Conservation (phyloP, 106 monocot species). For the Xerophyta viscosa region DNA sequence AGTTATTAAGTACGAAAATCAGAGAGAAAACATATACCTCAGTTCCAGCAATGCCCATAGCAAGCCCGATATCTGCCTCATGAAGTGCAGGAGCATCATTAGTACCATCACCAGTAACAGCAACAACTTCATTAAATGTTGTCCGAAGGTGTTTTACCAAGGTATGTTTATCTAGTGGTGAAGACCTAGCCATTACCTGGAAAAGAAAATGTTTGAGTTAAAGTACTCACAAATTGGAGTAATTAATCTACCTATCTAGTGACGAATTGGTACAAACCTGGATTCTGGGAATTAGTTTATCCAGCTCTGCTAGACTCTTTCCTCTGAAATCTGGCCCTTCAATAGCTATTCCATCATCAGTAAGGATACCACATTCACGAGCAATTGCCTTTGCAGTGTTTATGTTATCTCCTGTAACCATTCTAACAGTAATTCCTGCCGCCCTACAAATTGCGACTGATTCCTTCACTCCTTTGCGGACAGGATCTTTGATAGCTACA, state of each 20-base stretch:
- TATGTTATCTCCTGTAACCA: constrained; percentile 83
- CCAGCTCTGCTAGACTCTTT: constrained; percentile 40
- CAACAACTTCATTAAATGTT: constrained; percentile 51
- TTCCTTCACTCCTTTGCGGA: constrained; percentile 64
- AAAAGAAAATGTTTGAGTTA: background rate
- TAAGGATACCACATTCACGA: constrained; percentile 68
- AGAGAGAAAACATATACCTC: too few species aligned
- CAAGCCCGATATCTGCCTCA: constrained; percentile 73
- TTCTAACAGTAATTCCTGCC: constrained; percentile 64
- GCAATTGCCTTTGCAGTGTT: constrained; percentile 83
- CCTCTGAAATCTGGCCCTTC: constrained; percentile 67
- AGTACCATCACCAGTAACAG: constrained; percentile 81
- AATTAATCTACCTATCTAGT: background rate
- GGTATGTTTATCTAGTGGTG: constrained; percentile 65
- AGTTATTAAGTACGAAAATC: too few species aligned
- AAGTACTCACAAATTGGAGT: background rate
- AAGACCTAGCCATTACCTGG: constrained; percentile 76
- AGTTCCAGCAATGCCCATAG: constrained; percentile 79
- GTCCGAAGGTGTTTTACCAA: constrained; percentile 63
- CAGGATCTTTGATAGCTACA: constrained; percentile 76
- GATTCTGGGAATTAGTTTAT: constrained; percentile 48
- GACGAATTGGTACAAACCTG: constrained; percentile 21
- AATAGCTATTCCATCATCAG: constrained; percentile 54
- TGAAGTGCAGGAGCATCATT: constrained; percentile 80
- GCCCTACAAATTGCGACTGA: constrained; percentile 66